Conservation (phyloP, 2,329 filamentous ascomycete species). For the Xylaria sp. region DNA sequence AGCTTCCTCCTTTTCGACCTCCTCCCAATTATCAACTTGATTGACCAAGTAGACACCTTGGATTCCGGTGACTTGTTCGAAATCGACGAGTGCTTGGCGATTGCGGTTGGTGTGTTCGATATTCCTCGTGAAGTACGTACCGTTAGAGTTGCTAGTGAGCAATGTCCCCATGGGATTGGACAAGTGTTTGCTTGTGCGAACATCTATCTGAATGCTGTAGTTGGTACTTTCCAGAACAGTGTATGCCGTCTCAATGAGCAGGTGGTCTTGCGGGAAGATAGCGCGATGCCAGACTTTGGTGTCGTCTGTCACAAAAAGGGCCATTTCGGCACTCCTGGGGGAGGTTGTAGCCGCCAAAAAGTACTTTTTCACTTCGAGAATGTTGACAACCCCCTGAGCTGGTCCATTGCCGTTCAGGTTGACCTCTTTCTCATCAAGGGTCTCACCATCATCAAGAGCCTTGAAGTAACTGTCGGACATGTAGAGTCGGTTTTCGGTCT, state of each 20-base stretch:
- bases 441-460: slow-evolving; percentile 57
- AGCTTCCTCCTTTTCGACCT: slow-evolving; percentile 68
- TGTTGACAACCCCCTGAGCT: slow-evolving; percentile 81
- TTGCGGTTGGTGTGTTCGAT: slow-evolving; percentile 93
- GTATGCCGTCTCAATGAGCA: slow-evolving; percentile 84
- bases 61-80: slow-evolving; percentile 91
- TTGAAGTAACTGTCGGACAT: slow-evolving; percentile 87
- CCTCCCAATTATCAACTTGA: slow-evolving; percentile 84
- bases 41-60: slow-evolving; percentile 95
- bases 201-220: slow-evolving; percentile 97
- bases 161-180: slow-evolving; percentile 83
- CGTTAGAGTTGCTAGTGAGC: slow-evolving; percentile 97
- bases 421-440: slow-evolving; percentile 76
- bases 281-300: slow-evolving; percentile 89
- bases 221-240: slow-evolving; percentile 96
- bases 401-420: slow-evolving; percentile 78
- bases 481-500: slow-evolving; percentile 80
- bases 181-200: slow-evolving; percentile 75
- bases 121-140: slow-evolving; percentile 94
- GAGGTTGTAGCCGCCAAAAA: slow-evolving; percentile 85
- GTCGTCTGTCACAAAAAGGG: slow-evolving; percentile 88
- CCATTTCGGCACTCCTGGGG: slow-evolving; percentile 86
- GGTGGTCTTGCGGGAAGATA: slow-evolving; percentile 85
- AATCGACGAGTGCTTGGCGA: slow-evolving; percentile 81
- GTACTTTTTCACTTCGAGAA: slow-evolving; percentile 87